A percentile compares a stretch with the other conserved stretches of the same genome.
Conservation (phyloP, 495 filamentous ascomycete genomes). For the Xylaria curta region DNA sequence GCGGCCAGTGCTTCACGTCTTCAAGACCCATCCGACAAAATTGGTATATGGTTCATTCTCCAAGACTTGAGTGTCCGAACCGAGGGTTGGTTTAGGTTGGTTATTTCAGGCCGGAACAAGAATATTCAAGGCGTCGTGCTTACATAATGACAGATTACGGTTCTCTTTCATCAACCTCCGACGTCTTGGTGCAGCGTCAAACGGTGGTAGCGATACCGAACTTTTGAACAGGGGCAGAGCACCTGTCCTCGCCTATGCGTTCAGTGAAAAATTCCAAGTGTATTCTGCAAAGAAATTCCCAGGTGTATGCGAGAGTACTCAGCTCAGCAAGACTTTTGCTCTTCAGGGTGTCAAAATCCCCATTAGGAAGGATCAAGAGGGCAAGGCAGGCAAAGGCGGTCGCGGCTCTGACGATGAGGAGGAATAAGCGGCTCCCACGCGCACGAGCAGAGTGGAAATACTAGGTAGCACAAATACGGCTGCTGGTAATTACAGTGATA, state of each 20-base stretch:
- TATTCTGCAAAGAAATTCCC: constrained; percentile 98
- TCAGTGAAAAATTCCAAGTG: constrained; percentile 90
- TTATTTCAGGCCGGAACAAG: constrained; percentile 11
- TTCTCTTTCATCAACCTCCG: constrained; percentile 81
- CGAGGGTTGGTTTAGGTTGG: constrained; percentile 88
- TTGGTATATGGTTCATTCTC: constrained; percentile 96
- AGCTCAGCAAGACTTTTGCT: constrained; percentile 93
- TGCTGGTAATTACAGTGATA: not conserved
- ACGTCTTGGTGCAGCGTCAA: constrained; percentile 52
- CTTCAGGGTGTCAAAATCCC: constrained; percentile 97
- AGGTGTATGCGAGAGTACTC: constrained; percentile 92
- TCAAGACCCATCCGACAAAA: constrained; percentile 79
- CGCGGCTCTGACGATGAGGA: constrained; percentile 70
- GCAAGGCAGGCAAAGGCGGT: constrained; percentile 57
- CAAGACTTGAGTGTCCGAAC: constrained; percentile 95
- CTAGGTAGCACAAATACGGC: not conserved
- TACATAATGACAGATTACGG: constrained; percentile 46
- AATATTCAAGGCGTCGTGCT: constrained; percentile 13
- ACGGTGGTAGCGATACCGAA: constrained; percentile 41
- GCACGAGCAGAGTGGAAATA: not conserved
- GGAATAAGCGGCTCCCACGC: constrained; percentile 41
- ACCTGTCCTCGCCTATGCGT: constrained; percentile 85
- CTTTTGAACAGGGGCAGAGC: constrained; percentile 77
- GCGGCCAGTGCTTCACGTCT: constrained; percentile 89
- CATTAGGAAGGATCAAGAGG: constrained; percentile 83